These are phyloP conservation scores for Botrytis galanthina DNA, from an alignment of 2,329 filamentous ascomycete genomes.

Conservation along the genomic window DNA sequence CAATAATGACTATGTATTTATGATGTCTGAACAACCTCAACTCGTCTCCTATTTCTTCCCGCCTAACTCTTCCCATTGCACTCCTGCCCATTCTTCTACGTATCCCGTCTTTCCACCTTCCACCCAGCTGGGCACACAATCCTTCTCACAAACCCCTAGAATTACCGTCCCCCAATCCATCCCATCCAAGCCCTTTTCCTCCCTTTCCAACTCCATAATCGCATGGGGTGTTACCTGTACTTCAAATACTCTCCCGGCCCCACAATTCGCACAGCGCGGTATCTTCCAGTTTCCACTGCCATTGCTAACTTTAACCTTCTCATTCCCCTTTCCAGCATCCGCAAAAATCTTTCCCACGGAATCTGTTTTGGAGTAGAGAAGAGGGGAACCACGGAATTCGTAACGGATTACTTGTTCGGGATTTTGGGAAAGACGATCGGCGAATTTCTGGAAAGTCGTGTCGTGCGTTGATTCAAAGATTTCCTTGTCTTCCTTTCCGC, in stretches of 20 bases:
- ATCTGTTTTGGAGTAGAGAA: slow-evolving; percentile 81
- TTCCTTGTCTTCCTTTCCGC: slow-evolving; percentile 62
- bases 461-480: slow-evolving; percentile 74
- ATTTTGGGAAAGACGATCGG: slow-evolving; percentile 74
- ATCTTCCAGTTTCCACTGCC: slow-evolving; percentile 47
- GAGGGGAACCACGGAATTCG: slow-evolving; percentile 68
- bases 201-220: slow-evolving; percentile 82
- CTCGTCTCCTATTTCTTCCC: slow-evolving; percentile 22
- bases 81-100: slow-evolving; percentile 93
- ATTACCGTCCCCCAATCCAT: slow-evolving; percentile 99
- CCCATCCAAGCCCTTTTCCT: slow-evolving; percentile 68
- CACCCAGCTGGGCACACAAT: slow-evolving; percentile 66
- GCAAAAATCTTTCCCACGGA: slow-evolving; percentile 64
- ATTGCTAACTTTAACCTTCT: slow-evolving; percentile 27
- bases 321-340: slow-evolving; percentile 24
- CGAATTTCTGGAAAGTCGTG: slow-evolving; percentile 75
- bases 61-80: slow-evolving; percentile 87
- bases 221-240: slow-evolving; percentile 88
- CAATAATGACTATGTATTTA: slow-evolving; percentile 7
- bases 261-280: slow-evolving; percentile 75
- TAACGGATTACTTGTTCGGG: slow-evolving; percentile 81
- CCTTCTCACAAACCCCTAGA: slow-evolving; percentile 75
- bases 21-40: neutral
- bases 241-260: slow-evolving; percentile 76
- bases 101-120: slow-evolving; percentile 64